Percentiles rank a stretch among this genome's conserved stretches.
Evolutionary conservation across 768 basidiomycete genomes (phyloP).

Genomic region (Boletus eberwhitei): DNA sequence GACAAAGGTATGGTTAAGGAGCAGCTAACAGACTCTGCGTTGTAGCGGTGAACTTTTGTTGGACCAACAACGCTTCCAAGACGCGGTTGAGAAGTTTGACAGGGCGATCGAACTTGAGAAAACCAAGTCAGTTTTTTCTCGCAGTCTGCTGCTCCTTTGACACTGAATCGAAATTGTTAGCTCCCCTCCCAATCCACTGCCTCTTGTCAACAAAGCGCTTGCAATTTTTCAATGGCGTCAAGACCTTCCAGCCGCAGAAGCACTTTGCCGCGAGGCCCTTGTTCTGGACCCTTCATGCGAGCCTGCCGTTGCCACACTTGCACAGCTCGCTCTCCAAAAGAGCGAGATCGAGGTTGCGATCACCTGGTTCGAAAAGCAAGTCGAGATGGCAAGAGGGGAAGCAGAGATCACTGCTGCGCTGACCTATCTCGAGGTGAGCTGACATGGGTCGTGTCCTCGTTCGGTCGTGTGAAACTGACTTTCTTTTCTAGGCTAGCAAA

Average conservation of each 20-base stretch:
- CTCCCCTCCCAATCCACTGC: slow-evolving; percentile 77
- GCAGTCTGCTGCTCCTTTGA: background rate
- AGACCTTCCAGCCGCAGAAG: slow-evolving; percentile 78
- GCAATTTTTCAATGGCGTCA: slow-evolving; percentile 95
- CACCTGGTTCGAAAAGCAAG: slow-evolving; percentile 80
- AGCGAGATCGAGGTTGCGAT: slow-evolving; percentile 84
- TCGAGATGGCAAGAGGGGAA: slow-evolving; percentile 85
- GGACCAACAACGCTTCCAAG: slow-evolving; percentile 85
- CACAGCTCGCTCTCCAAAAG: slow-evolving; percentile 90
- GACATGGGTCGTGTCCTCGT: background rate
- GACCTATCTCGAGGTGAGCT: slow-evolving; percentile 73
- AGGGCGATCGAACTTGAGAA: slow-evolving; percentile 86
- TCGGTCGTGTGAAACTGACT: background rate
- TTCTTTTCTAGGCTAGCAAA: slow-evolving; percentile 61
- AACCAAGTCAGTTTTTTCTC: slow-evolving; percentile 46
- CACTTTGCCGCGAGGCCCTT: slow-evolving; percentile 85
- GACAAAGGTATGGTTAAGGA: background rate
- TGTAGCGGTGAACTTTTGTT: slow-evolving; percentile 87
- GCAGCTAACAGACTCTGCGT: background rate
- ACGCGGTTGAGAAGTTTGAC: slow-evolving; percentile 92
- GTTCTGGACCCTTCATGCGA: slow-evolving; percentile 91
- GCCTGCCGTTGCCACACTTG: slow-evolving; percentile 92
- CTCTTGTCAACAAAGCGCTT: slow-evolving; percentile 97
- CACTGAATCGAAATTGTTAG: slow-evolving; percentile 16
- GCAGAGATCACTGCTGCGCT: slow-evolving; percentile 77